Percentiles rank a stretch among this genome's conserved stretches.
These are phyloP conservation scores for Periconia digitata DNA, from an alignment of 2,329 filamentous ascomycete species.

Conservation along the genomic window DNA sequence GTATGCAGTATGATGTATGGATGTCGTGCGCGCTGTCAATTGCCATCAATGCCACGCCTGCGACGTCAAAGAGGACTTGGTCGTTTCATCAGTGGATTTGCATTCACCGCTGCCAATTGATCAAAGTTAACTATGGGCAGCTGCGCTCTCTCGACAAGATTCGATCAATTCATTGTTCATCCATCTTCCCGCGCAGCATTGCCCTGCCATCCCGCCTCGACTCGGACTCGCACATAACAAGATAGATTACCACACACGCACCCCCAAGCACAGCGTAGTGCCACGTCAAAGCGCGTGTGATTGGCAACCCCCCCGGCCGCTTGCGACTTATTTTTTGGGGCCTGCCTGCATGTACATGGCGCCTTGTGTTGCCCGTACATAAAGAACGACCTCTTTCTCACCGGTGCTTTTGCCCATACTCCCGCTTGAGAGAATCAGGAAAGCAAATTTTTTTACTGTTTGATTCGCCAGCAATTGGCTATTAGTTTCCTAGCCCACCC, in stretches of 20 bases:
- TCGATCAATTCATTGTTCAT: conserved; percentile 6
- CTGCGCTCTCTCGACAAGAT: no score
- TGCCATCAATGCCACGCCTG: no score
- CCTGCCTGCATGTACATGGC: conserved; percentile 17
- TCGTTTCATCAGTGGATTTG: no score
- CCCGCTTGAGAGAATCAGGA: conserved; percentile 23
- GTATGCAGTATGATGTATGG: no score
- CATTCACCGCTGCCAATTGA: no score
- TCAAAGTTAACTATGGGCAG: no score
- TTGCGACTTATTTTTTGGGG: conserved; percentile 7
- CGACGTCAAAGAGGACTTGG: no score
- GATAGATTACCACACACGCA: neutral
- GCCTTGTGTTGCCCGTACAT: conserved; percentile 30
- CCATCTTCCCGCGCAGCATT: conserved; percentile 6
- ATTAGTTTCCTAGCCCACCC: no score
- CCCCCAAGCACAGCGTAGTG: conserved; percentile 15
- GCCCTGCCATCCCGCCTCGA: neutral
- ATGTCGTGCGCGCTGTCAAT: no score
- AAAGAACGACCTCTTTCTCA: conserved; percentile 20
- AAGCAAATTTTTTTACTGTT: conserved; percentile 16
- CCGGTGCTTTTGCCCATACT: conserved; percentile 9
- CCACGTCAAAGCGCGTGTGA: conserved; percentile 13
- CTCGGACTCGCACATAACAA: neutral
- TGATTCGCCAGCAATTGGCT: conserved; percentile 20
- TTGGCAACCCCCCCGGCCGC: conserved; percentile 11